phyloP scores from a whole-genome alignment of 345 rosid species.

The Gossypium ekmanianum region DNA sequence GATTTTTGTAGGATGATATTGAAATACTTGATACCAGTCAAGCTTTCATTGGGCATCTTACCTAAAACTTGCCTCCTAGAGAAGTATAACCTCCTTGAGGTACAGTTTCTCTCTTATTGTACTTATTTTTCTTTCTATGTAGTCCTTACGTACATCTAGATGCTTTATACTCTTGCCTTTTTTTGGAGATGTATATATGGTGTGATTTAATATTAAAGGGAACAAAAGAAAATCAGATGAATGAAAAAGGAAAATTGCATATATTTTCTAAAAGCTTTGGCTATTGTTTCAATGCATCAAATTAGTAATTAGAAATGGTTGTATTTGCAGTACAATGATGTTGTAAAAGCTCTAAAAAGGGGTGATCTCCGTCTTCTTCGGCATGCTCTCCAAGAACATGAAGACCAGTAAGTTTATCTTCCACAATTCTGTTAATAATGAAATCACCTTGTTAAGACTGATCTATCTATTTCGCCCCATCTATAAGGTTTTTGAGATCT shows the following conservation, averaged over 20 bases:
- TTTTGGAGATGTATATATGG: neutral
- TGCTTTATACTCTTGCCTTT: neutral
- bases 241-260: neutral
- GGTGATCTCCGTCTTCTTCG: constrained; percentile 94
- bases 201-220: neutral
- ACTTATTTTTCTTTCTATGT: neutral
- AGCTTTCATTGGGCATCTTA: constrained; percentile 82
- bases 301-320: constrained; percentile 21
- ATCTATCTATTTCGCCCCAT: neutral
- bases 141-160: constrained; percentile 10
- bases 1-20: constrained; percentile 73
- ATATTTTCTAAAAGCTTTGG: neutral
- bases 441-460: neutral
- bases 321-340: constrained; percentile 57
- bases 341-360: constrained; percentile 62
- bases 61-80: constrained; percentile 61
- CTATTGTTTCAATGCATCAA: neutral
- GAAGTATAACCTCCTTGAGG: constrained; percentile 77
- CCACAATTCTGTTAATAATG: constrained; percentile 14
- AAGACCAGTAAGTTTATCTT: constrained; percentile 56
- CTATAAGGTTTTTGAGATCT: constrained; percentile 73
- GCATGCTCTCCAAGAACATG: constrained; percentile 78
- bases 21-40: constrained; percentile 90
- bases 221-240: neutral
- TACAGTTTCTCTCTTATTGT: constrained; percentile 22